Evolutionary conservation across 371 early-diverging fungal genomes (phyloP), one percentile per base, ranked within the genome.

Genomic region (Mortierella sp.): DNA sequence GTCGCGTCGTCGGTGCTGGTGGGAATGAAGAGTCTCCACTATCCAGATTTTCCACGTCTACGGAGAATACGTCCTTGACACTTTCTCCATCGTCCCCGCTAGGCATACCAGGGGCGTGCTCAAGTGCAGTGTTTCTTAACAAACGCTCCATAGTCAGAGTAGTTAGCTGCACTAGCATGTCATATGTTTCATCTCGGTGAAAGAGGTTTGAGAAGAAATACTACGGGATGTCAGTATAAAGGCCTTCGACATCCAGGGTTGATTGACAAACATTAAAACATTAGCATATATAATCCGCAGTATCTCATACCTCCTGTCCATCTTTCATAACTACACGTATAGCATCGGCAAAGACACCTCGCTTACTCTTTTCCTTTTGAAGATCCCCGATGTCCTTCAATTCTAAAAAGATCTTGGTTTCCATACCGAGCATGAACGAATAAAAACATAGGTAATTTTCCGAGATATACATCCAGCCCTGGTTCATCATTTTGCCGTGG

Each of bases 391-490:
- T 90, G 67, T 96, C 94, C 77, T 96, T 96, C 47, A 99, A 86
- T 83, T 96, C 95, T 22, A 98, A 82, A 58, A 95, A 88, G 21
- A 97, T 79, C 83, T 96, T 96, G 16, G 97, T 97, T 80, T 99
- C 99, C 24, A 90, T 89, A 0, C 97, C 98, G 43, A 99, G 88
- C 59, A 98, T 88, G 78, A 94, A 97, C 19, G 98, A 95, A 84
- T 99, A 97, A 77, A 98, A 99, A 75, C 94, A 95, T 21, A 97
- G 79, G 66, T 96, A 95, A 72, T 96, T 94, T 83, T 96, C 93
- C 65, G 95, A 94, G 43, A 99, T 90, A 77, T 99, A 99, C 85
- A 98, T 87, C 99, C 99, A 99, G 0, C 99, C 99, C 84, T 99
- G 99, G 83, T 96, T 95, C 61, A 92, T 88, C 76, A 96, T 88